Evolutionary conservation across 192 early-diverging fungal species (phyloP), one percentile per base, ranked within the genome.

Genomic region (Powellomyces hirtus): DNA sequence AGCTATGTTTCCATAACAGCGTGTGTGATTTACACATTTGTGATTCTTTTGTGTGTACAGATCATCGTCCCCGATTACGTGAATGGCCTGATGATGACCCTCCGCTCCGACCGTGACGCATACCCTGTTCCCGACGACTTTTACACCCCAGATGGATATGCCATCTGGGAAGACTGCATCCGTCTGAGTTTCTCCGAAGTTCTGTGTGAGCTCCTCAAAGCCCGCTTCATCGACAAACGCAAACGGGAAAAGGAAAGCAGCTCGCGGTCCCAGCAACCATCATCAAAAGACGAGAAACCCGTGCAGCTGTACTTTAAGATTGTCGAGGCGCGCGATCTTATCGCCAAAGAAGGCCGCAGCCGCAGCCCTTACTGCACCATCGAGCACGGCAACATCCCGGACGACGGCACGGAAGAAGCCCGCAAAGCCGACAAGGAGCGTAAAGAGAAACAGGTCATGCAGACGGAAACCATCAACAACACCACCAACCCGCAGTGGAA

Each of bases 341-440:
- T 82, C 31, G 77, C 77, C 20, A 84, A 84, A 49, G 82, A 82
- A 61, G 81, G 81, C 27, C 75, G 72, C 34, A 40, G 56, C 7
- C 70, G 83, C 33, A 74, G 79, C 50, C 71, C 78, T 18, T 84
- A 84, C 65, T 84, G 82, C 49, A 58, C 45, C n/a, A 84, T 84
- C 56, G 79, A 84, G 44, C 73, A 64, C 40, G 83, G 81, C 8
- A 44, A 74, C 44, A 71, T 83, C 14, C 62, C 68, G 8, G 71
- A 77, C 44, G 58, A 53, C 26, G 59, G 49, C 35, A 56, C 72
- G 14, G 50, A 72, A 18, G 65, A 71, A 20, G 53, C 56, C 26
- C 58, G 42, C n/a, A 64, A 56, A 45, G 58, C 55, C 29, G 58
- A 60, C 11, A 69, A 69, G 44, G 67, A 60, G 26, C 67, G 67